Percentiles rank a stretch among this genome's conserved stretches.
Evolutionary conservation across 306 rosid genomes (phyloP).

Genomic region (Cyclanthera cordifolia): DNA sequence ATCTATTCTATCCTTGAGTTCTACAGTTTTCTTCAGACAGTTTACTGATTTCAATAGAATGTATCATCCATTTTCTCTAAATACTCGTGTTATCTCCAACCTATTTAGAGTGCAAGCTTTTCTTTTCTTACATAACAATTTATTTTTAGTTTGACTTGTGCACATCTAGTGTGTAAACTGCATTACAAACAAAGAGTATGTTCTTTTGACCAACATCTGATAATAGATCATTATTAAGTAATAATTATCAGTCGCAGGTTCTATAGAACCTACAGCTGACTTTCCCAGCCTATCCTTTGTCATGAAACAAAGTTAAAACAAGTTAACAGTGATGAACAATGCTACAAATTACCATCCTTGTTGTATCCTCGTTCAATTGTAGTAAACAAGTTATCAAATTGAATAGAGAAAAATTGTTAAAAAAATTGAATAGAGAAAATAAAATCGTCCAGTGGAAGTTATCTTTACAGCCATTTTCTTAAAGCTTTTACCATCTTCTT

Average conservation of each 20-base stretch:
- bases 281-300: not conserved
- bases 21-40: too few relatives aligned
- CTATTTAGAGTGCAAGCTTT: not conserved
- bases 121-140: too few relatives aligned
- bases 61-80: not conserved
- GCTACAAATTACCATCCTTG: not conserved
- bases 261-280: not conserved
- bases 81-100: too few relatives aligned
- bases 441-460: not conserved
- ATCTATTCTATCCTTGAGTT: too few relatives aligned
- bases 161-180: not conserved
- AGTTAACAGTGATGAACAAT: not conserved
- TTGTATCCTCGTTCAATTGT: not conserved
- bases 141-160: not conserved
- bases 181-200: not conserved
- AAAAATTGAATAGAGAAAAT: not conserved
- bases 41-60: not conserved
- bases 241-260: not conserved
- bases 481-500: not conserved
- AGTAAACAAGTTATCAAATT: not conserved
- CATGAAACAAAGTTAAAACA: not conserved
- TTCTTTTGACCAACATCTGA: not conserved
- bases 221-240: not conserved
- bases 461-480: not conserved
- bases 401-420: not conserved